phyloP scores from a whole-genome alignment of 2,329 filamentous ascomycete species.

The Chrysoporthe deuterocubensis region DNA sequence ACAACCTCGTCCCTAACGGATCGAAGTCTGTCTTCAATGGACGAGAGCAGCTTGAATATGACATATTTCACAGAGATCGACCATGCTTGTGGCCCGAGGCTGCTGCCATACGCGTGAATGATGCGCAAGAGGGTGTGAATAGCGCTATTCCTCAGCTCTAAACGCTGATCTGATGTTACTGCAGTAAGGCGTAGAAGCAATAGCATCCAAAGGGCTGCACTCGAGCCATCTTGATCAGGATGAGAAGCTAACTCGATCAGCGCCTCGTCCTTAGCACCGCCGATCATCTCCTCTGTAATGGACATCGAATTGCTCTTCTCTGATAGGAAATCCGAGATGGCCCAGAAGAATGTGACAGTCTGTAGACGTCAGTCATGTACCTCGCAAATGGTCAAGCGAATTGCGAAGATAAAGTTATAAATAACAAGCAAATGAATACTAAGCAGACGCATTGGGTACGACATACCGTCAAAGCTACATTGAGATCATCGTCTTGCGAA shows the following conservation, averaged over 20 bases:
- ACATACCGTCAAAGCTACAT: constrained; percentile 86
- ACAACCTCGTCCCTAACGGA: constrained; percentile 41
- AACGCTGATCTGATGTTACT: constrained; percentile 71
- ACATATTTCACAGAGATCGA: constrained; percentile 80
- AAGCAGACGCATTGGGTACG: not conserved
- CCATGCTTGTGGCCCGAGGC: constrained; percentile 79
- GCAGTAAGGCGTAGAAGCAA: constrained; percentile 72
- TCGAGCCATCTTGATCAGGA: constrained; percentile 62
- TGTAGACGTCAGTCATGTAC: not conserved
- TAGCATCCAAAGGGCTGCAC: constrained; percentile 78
- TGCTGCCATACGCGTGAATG: constrained; percentile 87
- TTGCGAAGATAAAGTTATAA: constrained; percentile 42
- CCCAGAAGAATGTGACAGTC: constrained; percentile 95
- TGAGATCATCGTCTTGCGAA: constrained; percentile 87
- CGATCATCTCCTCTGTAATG: constrained; percentile 61
- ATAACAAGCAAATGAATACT: not conserved
- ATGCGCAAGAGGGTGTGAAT: constrained; percentile 91
- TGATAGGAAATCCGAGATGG: constrained; percentile 85
- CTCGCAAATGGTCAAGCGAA: not conserved
- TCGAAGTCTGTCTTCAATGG: constrained; percentile 64
- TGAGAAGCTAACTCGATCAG: constrained; percentile 63
- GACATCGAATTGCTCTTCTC: constrained; percentile 61
- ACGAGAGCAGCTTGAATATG: constrained; percentile 76
- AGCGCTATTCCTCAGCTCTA: constrained; percentile 82
- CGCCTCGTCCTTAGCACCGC: constrained; percentile 58